Percentiles rank a stretch among this genome's conserved stretches.
Evolutionary conservation across 768 basidiomycete species (phyloP).

Genomic region (Tephrocybe rancida): DNA sequence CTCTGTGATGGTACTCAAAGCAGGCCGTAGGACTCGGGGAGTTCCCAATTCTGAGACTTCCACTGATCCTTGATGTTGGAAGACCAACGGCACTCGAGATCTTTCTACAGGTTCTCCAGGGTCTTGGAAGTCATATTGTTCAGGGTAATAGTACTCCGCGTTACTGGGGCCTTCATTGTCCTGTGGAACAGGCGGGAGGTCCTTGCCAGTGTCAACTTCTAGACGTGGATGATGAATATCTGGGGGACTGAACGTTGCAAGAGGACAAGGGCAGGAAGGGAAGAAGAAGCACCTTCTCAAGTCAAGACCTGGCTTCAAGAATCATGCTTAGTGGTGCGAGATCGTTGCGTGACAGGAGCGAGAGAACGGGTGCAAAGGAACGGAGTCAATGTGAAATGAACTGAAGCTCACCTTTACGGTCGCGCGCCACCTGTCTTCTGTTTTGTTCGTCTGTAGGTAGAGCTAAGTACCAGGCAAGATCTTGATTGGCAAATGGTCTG

Average conservation of each 20-base stretch:
- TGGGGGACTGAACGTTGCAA: slow-evolving; percentile 3
- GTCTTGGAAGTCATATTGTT: slow-evolving; percentile 18
- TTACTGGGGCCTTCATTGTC: slow-evolving; percentile 17
- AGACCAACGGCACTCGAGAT: slow-evolving; percentile 60
- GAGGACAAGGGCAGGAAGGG: slow-evolving; percentile 19
- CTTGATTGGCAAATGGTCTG: slow-evolving; percentile 24
- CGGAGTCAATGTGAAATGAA: slow-evolving; percentile 22
- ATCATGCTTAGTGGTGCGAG: slow-evolving; percentile 9
- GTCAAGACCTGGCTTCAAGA: slow-evolving; percentile 30
- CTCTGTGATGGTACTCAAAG: slow-evolving; percentile 70
- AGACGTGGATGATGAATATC: slow-evolving; percentile 11
- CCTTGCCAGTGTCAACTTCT: slow-evolving; percentile 17
- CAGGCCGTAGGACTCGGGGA: slow-evolving; percentile 29
- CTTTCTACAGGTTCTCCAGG: slow-evolving; percentile 32
- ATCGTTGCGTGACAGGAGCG: slow-evolving; percentile 19
- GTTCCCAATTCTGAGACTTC: slow-evolving; percentile 34
- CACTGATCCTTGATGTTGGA: slow-evolving; percentile 42
- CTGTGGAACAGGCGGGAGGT: slow-evolving; percentile 21
- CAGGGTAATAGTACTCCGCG: slow-evolving; percentile 22
- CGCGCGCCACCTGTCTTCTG: slow-evolving; percentile 59
- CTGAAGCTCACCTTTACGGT: slow-evolving; percentile 82
- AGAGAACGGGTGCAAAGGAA: slow-evolving; percentile 22
- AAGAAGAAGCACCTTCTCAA: slow-evolving; percentile 65
- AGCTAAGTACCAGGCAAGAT: slow-evolving; percentile 14
- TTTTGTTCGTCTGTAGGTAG: slow-evolving; percentile 64